Conservation (phyloP, 345 rosid species). For the Litchi chinensis region DNA sequence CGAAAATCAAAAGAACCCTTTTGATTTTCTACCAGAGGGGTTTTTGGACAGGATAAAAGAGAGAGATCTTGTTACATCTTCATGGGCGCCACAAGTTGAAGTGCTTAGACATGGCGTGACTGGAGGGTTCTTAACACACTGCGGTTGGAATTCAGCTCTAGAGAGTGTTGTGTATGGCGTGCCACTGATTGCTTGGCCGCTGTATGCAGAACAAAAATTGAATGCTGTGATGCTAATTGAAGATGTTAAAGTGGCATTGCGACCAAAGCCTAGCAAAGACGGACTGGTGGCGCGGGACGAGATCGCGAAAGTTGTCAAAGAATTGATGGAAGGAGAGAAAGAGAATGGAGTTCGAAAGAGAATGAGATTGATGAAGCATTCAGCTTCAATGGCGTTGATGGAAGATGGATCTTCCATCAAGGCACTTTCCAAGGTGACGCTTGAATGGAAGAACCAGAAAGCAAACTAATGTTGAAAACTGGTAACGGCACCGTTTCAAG, state of each 20-base stretch:
- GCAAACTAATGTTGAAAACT: too few species aligned
- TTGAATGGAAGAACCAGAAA: neutral
- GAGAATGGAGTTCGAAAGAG: slow-evolving; percentile 24
- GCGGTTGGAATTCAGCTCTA: slow-evolving; percentile 15
- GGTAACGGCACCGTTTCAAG: too few species aligned
- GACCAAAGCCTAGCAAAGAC: slow-evolving; percentile 1
- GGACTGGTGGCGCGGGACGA: slow-evolving; percentile 29
- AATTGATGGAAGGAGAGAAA: slow-evolving; percentile 37
- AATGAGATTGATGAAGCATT: slow-evolving; percentile 32
- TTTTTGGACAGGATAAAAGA: slow-evolving; percentile 29
- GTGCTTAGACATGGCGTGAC: slow-evolving; percentile 17
- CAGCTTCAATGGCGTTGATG: slow-evolving; percentile 10
- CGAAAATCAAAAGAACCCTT: slow-evolving; percentile 8
- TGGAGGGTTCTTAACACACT: slow-evolving; percentile 19
- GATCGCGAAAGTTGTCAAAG: slow-evolving; percentile 25
- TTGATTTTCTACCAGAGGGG: slow-evolving; percentile 31
- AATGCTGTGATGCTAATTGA: slow-evolving; percentile 30
- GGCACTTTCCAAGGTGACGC: neutral
- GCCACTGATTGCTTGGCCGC: slow-evolving; percentile 42
- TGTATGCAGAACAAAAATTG: slow-evolving; percentile 42
- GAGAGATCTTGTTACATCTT: slow-evolving; percentile 6
- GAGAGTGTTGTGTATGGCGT: slow-evolving; percentile 30
- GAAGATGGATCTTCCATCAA: slow-evolving; percentile 2
- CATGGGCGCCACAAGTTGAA: slow-evolving; percentile 20
- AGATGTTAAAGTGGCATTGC: slow-evolving; percentile 13